Evolutionary conservation across 1,284 basidiomycete species (phyloP).

Genomic region (Sanghuangporus baumii): DNA sequence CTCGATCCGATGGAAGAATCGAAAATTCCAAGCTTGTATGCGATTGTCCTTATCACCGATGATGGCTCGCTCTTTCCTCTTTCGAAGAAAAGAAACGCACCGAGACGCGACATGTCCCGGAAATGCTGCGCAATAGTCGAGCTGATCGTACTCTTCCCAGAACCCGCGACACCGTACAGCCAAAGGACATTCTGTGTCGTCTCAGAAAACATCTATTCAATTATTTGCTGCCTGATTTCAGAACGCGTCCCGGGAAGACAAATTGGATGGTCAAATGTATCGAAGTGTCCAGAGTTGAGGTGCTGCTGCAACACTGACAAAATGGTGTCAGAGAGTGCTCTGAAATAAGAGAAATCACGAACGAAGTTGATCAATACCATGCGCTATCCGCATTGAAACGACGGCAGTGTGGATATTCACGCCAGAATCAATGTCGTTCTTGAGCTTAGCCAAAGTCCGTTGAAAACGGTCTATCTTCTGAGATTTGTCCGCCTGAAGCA

Average conservation of each 20-base stretch:
- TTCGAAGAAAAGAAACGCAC: not conserved
- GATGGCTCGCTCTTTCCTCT: not conserved
- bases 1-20: not conserved
- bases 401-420: not conserved
- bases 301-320: not conserved
- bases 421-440: not conserved
- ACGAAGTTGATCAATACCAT: not conserved
- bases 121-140: not conserved
- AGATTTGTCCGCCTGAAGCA: not conserved
- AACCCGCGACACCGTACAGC: not conserved
- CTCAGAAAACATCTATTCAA: not conserved
- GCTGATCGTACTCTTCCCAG: not conserved
- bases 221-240: not conserved
- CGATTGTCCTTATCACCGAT: not conserved
- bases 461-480: not conserved
- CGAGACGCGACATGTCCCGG: not conserved
- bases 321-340: not conserved
- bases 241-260: not conserved
- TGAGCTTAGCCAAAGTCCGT: too few species aligned
- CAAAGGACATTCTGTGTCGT: not conserved
- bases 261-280: not conserved
- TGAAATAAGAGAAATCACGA: not conserved
- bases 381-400: not conserved
- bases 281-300: not conserved
- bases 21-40: not conserved